Percentiles rank a stretch among this genome's conserved stretches.
Conservation (phyloP, 225 moss, liverwort and hornwort species). For the Bryoerythrophyllum caledonicum region DNA sequence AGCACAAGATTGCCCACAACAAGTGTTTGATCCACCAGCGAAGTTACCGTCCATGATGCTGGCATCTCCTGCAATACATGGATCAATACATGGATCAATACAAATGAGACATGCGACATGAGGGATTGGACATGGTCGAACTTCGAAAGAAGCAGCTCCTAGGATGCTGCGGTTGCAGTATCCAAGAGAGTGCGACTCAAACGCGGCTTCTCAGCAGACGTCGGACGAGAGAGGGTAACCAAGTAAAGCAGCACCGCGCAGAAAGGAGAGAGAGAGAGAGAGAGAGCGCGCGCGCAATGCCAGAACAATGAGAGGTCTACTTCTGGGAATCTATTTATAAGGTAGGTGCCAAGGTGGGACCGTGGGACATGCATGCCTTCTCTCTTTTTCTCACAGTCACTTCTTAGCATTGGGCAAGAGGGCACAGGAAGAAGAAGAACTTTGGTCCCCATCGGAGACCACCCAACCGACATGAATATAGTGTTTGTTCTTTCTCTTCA, state of each 20-base stretch:
- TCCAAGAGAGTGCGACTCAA: neutral
- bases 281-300: too few species aligned
- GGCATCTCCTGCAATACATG: neutral
- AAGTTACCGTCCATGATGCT: neutral
- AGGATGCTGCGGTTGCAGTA: neutral
- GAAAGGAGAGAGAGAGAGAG: neutral
- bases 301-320: slow-evolving; percentile 6
- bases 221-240: too few species aligned
- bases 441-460: too few species aligned
- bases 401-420: too few species aligned
- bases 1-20: slow-evolving; percentile 45
- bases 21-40: slow-evolving; percentile 7
- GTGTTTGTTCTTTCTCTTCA: too few species aligned
- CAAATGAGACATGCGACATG: neutral
- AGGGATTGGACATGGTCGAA: neutral
- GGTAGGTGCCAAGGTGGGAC: neutral
- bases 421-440: too few species aligned
- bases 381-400: too few species aligned
- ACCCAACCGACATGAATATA: too few species aligned
- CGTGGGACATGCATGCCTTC: neutral
- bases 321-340: slow-evolving; percentile 26
- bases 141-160: neutral
- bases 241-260: neutral
- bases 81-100: neutral
- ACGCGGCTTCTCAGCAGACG: neutral